These are phyloP conservation scores for Rhizopus arrhizus DNA, from an alignment of 371 early-diverging fungal species.

Conservation along the genomic window DNA sequence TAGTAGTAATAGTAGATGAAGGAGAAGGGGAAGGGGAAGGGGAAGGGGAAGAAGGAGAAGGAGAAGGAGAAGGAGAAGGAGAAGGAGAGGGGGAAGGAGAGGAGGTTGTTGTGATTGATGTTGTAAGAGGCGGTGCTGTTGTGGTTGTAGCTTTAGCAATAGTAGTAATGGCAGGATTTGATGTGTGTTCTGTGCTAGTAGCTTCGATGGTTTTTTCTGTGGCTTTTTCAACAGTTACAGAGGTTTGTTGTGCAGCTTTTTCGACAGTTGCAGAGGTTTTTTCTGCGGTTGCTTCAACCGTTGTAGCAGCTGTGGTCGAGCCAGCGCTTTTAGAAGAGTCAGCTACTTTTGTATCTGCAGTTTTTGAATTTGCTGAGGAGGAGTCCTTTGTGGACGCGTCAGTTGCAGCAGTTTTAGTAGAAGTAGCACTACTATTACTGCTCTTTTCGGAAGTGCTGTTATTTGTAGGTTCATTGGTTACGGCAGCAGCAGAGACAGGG, in stretches of 20 bases:
- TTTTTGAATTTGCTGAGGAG: slow-evolving; percentile 9
- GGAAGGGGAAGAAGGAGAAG: too few relatives aligned
- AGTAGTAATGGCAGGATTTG: slow-evolving; percentile 3
- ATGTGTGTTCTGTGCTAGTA: not conserved
- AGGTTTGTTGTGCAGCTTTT: not conserved
- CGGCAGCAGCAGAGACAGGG: not conserved
- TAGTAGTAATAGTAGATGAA: too few relatives aligned
- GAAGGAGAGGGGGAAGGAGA: not conserved
- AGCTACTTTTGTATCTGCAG: slow-evolving; percentile 9
- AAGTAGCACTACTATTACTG: not conserved
- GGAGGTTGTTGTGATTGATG: not conserved
- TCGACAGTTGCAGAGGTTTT: not conserved
- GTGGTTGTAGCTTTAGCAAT: not conserved
- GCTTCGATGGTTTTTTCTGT: not conserved
- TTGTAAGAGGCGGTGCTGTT: not conserved
- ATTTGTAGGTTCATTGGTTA: not conserved
- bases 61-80: too few relatives aligned
- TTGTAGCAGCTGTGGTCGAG: slow-evolving; percentile 3
- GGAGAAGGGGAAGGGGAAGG: too few relatives aligned
- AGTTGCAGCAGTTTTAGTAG: not conserved
- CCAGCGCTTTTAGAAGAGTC: slow-evolving; percentile 27
- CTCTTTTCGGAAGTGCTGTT: not conserved
- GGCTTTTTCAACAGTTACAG: not conserved
- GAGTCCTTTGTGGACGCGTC: not conserved
- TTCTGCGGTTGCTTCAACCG: slow-evolving; percentile 1